These are phyloP conservation scores for Penicillium crustosum DNA, from an alignment of 2,329 filamentous ascomycete species.

Conservation along the genomic window DNA sequence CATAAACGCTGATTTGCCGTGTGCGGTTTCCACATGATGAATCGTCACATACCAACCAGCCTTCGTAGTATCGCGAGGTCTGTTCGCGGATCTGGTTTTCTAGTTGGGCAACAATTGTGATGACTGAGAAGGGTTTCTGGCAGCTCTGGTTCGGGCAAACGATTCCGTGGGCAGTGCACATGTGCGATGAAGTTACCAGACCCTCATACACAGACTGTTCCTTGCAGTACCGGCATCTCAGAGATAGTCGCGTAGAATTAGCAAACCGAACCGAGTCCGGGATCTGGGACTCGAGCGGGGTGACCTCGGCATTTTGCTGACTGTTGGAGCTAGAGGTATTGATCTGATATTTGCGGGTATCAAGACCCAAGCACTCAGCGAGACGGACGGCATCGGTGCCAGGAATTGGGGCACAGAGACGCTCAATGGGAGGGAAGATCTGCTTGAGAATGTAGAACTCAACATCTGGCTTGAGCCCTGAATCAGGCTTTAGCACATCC, in stretches of 20 bases:
- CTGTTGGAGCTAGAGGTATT: slow-evolving; percentile 56
- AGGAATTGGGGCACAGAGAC: slow-evolving; percentile 91
- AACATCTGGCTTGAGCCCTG: slow-evolving; percentile 78
- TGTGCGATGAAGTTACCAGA: slow-evolving; percentile 57
- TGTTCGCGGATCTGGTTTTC: slow-evolving; percentile 78
- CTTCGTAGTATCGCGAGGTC: slow-evolving; percentile 85
- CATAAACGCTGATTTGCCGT: slow-evolving; percentile 89
- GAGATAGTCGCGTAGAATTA: slow-evolving; percentile 70
- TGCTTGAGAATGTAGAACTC: slow-evolving; percentile 99
- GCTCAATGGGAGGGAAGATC: slow-evolving; percentile 95
- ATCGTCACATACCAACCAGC: slow-evolving; percentile 88
- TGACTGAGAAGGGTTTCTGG: slow-evolving; percentile 61
- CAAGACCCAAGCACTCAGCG: slow-evolving; percentile 89
- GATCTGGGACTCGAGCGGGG: slow-evolving; percentile 90
- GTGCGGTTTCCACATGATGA: slow-evolving; percentile 81
- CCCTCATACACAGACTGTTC: slow-evolving; percentile 73
- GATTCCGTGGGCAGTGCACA: slow-evolving; percentile 72
- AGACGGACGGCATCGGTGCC: slow-evolving; percentile 88
- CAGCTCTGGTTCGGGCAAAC: slow-evolving; percentile 67
- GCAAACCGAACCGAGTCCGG: slow-evolving; percentile 88
- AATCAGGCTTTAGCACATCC: slow-evolving; percentile 76
- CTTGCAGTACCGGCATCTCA: slow-evolving; percentile 82
- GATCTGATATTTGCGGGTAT: slow-evolving; percentile 81
- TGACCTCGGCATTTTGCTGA: slow-evolving; percentile 67
- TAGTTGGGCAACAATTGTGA: slow-evolving; percentile 81